These are phyloP conservation scores for Nicotiana rustica DNA, from an alignment of 305 asterid genomes.

Conservation along the genomic window DNA sequence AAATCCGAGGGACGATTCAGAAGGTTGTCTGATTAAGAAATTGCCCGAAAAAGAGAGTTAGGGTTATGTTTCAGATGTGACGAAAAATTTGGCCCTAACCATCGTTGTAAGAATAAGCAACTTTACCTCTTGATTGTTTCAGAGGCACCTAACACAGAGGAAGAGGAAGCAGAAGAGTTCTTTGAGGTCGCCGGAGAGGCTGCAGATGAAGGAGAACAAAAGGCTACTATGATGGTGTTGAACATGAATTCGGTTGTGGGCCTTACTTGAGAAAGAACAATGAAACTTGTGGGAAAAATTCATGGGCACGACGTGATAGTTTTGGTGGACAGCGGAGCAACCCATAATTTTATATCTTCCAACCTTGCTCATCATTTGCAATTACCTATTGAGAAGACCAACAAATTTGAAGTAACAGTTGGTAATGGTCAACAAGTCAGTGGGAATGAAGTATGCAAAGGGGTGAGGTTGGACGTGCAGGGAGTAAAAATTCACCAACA, in stretches of 20 bases:
- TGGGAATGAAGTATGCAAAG: background rate
- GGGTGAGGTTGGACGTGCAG: background rate
- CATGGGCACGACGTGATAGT: background rate
- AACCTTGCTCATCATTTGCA: background rate
- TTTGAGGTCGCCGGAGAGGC: background rate
- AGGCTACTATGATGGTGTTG: background rate
- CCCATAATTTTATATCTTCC: background rate
- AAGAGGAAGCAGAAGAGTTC: background rate
- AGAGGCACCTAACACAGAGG: background rate
- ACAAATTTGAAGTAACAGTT: background rate
- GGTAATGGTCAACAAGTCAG: background rate
- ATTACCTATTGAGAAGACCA: background rate
- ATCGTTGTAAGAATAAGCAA: background rate
- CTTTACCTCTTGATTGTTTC: background rate
- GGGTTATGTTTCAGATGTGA: background rate
- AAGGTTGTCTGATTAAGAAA: too few relatives aligned
- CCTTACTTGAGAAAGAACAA: background rate
- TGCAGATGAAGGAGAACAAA: too few relatives aligned
- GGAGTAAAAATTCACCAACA: background rate
- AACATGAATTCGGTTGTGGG: background rate
- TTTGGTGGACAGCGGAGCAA: background rate
- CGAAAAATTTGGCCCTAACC: background rate
- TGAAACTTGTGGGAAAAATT: background rate
- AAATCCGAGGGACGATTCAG: too few relatives aligned
- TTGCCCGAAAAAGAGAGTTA: too few relatives aligned